Evolutionary conservation across 495 filamentous ascomycete species (phyloP).

Genomic region (Penicillium canariense): DNA sequence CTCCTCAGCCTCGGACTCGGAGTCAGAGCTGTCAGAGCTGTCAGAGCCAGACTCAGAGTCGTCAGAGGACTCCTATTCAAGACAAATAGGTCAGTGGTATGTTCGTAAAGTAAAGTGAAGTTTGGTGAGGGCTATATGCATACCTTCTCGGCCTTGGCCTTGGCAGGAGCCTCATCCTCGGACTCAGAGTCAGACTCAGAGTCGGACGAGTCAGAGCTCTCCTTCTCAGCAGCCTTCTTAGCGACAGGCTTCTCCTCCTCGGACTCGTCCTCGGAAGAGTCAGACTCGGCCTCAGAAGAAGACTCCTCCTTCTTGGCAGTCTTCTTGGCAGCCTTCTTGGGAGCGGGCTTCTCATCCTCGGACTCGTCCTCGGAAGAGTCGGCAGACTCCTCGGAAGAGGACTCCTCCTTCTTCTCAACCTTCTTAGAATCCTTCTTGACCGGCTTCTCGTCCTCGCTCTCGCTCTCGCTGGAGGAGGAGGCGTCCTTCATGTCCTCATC

Average conservation of each 20-base stretch:
- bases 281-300: slow-evolving; percentile 35
- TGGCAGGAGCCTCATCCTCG: slow-evolving; percentile 32
- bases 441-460: slow-evolving; percentile 37
- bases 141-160: slow-evolving; percentile 43
- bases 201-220: slow-evolving; percentile 30
- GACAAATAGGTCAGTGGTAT: slow-evolving; percentile 1
- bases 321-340: slow-evolving; percentile 37
- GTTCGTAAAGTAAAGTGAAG: not conserved
- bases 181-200: slow-evolving; percentile 35
- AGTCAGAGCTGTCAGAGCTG: slow-evolving; percentile 37
- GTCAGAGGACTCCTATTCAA: slow-evolving; percentile 27
- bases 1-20: slow-evolving; percentile 52
- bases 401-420: slow-evolving; percentile 49
- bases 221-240: slow-evolving; percentile 30
- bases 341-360: slow-evolving; percentile 34
- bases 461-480: slow-evolving; percentile 37
- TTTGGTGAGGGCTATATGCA: slow-evolving; percentile 15
- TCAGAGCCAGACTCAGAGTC: slow-evolving; percentile 32
- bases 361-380: slow-evolving; percentile 22
- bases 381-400: slow-evolving; percentile 17
- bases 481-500: slow-evolving; percentile 43
- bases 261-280: slow-evolving; percentile 31
- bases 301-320: slow-evolving; percentile 30
- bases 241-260: slow-evolving; percentile 38
- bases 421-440: slow-evolving; percentile 34